Conservation (phyloP, 345 rosid genomes). For the Euphorbia tirucalli region DNA sequence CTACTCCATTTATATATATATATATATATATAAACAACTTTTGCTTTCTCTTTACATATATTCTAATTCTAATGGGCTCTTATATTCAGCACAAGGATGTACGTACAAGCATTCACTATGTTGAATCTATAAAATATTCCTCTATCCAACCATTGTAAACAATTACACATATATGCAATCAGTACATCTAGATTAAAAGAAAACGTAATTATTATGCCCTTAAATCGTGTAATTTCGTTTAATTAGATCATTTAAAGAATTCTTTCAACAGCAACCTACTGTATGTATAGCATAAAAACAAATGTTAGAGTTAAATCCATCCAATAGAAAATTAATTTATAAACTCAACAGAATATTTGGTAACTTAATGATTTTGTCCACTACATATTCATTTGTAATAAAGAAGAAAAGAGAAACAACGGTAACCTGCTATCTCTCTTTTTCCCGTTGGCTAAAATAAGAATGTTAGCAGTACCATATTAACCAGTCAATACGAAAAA, state of each 20-base stretch:
- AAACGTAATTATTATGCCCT: too few species aligned
- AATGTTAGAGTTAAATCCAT: too few species aligned
- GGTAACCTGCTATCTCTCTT: conserved; percentile 1
- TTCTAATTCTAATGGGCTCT: not conserved
- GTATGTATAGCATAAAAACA: too few species aligned
- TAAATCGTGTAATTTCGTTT: too few species aligned
- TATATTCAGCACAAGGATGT: not conserved
- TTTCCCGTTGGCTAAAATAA: not conserved
- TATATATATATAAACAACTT: not conserved
- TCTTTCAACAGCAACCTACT: too few species aligned
- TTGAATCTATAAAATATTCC: not conserved
- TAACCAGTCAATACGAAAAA: not conserved
- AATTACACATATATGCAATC: not conserved
- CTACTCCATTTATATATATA: conserved; percentile 9
- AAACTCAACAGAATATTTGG: too few species aligned
- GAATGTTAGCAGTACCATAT: not conserved
- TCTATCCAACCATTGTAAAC: not conserved
- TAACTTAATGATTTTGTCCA: too few species aligned
- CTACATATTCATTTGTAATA: not conserved
- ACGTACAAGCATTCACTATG: not conserved
- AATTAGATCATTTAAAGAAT: too few species aligned
- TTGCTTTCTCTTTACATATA: conserved; percentile 7
- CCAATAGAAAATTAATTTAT: too few species aligned
- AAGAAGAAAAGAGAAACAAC: conserved; percentile 17
- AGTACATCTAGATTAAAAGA: too few species aligned